Base-by-base conservation (phyloP, 73 alveolate genomes). In the Breviolum minutum region DNA sequence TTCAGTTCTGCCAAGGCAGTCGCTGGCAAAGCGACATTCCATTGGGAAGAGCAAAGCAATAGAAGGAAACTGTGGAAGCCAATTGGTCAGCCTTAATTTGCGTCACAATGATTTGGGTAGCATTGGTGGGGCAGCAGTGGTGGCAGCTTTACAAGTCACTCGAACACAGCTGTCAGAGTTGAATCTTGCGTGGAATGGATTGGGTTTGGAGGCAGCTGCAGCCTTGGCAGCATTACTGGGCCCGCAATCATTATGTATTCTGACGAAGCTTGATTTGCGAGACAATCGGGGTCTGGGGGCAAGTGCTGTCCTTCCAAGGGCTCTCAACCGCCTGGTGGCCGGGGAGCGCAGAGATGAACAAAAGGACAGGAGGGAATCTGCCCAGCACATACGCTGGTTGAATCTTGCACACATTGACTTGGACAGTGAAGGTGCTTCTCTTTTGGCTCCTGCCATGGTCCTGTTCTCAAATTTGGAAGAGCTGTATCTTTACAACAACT, bases 141-240 rank as follows among this genome's bases (percentile, higher is more conserved):
- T 54, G 16, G 89, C 97, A 60, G 97, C 97, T 11, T 24, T 91
- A 77, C 97, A 91, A 54, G 69, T 91, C 64, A 54, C 97, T 22
- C 97, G 97, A 14, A 91, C 97, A 8, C 80, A 91, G 48, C 63
- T 91, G 74, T 73, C 87, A 11, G 97, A 91, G 26, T 64, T 91
- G 14, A 91, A 91, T n/a, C 97, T 91, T 71, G 97, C 97, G 26
- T 91, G 97, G 97, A 91, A 91, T 26, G 97, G 97, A 13, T 91
- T 91, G 97, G 97, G 97, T 24, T 48, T 91, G 88, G 97, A 91
- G 88, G 82, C 97, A 3, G 97, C 97, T 7, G 76, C 97, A 26
- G 97, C 97, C 14, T 54, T 91, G 97, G 87, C 97, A 7, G 62
- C 61, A 77, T 54, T 91, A 48, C 82, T 91, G 61, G 97, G 97